These are phyloP conservation scores for Talaromyces sp. DNA, from an alignment of 2,329 filamentous ascomycete species.

Conservation along the genomic window DNA sequence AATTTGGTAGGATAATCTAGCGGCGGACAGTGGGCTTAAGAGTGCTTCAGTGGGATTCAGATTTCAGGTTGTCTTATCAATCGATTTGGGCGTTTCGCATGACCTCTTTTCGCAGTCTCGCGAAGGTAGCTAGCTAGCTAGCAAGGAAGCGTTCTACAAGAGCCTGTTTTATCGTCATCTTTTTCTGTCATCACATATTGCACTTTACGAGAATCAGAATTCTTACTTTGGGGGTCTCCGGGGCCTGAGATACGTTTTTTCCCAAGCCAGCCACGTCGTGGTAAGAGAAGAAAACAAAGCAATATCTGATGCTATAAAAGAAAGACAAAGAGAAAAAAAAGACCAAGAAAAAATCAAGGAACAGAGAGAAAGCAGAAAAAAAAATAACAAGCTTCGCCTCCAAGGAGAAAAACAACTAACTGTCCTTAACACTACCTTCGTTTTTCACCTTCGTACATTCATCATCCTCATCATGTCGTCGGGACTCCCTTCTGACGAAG, in stretches of 20 bases:
- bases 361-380: background rate
- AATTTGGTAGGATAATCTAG: background rate
- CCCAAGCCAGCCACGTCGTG: background rate
- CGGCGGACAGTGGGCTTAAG: background rate
- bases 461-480: constrained; percentile 57
- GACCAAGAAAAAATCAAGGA: background rate
- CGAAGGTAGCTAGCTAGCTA: constrained; percentile 32
- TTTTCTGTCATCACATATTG: constrained; percentile 15
- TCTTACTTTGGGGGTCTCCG: constrained; percentile 15
- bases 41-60: constrained; percentile 15
- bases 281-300: constrained; percentile 10
- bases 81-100: constrained; percentile 31
- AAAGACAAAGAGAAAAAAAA: constrained; percentile 10
- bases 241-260: constrained; percentile 14
- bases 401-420: constrained; percentile 16
- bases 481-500: constrained; percentile 67
- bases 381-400: constrained; percentile 13
- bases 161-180: constrained; percentile 37
- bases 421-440: background rate
- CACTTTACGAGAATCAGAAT: constrained; percentile 25
- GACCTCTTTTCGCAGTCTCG: constrained; percentile 39
- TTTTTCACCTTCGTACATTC: background rate
- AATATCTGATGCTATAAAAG: constrained; percentile 11
- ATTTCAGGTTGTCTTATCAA: constrained; percentile 26
- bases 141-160: constrained; percentile 47